Evolutionary conservation across 1,284 basidiomycete genomes (phyloP).

Genomic region (Volvariella volvacea): DNA sequence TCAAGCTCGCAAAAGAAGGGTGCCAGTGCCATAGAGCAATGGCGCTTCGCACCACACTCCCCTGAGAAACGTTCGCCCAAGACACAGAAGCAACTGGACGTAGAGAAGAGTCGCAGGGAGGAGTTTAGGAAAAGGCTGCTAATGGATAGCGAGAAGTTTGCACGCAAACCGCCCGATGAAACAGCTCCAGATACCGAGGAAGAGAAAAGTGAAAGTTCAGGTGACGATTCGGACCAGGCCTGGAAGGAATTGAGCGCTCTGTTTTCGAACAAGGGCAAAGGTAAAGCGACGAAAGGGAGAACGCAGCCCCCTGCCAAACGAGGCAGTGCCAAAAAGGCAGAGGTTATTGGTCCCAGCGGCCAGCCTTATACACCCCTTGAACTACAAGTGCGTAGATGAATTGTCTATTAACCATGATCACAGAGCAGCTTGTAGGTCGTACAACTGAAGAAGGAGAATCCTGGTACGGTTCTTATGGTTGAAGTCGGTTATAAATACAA

Average conservation of each 20-base stretch:
- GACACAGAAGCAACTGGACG: slow-evolving; percentile 11
- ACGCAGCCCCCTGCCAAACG: slow-evolving; percentile 14
- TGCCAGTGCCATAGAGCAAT: slow-evolving; percentile 12
- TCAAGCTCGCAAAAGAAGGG: slow-evolving; percentile 2
- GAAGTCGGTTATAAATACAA: slow-evolving; percentile 88
- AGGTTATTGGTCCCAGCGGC: slow-evolving; percentile 67
- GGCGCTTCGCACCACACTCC: slow-evolving; percentile 21
- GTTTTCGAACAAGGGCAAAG: slow-evolving; percentile 37
- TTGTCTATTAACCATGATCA: not conserved
- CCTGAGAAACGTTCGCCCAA: slow-evolving; percentile 15
- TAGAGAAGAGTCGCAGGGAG: slow-evolving; percentile 32
- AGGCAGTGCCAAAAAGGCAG: slow-evolving; percentile 31
- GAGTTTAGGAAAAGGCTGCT: slow-evolving; percentile 52
- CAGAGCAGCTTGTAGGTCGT: slow-evolving; percentile 39
- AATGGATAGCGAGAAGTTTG: slow-evolving; percentile 27
- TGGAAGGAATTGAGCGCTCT: slow-evolving; percentile 43
- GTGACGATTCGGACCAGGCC: slow-evolving; percentile 38
- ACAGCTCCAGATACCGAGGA: slow-evolving; percentile 11
- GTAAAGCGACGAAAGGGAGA: slow-evolving; percentile 25
- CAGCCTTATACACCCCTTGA: slow-evolving; percentile 79
- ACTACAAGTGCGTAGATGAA: slow-evolving; percentile 51
- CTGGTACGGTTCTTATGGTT: slow-evolving; percentile 76
- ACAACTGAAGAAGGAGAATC: slow-evolving; percentile 66
- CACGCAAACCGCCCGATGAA: slow-evolving; percentile 2
- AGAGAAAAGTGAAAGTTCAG: slow-evolving; percentile 18